A percentile compares a stretch with the other conserved stretches of the same genome.
Conservation (phyloP, 352 stramenopile species). For the Pythium vanterpoolii region DNA sequence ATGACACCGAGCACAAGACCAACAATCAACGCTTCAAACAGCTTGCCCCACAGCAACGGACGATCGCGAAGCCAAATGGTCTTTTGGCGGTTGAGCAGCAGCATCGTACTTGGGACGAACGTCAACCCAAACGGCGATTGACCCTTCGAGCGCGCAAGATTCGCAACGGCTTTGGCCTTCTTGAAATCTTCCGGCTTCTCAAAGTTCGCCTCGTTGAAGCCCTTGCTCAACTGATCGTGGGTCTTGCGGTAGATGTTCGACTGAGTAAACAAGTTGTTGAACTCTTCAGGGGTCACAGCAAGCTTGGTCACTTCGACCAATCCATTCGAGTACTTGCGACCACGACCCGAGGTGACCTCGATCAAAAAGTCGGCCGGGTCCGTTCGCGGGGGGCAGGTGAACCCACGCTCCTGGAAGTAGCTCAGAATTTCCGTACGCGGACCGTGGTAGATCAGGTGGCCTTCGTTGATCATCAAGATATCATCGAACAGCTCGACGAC, state of each 20-base stretch:
- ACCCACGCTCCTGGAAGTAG: constrained; percentile 86
- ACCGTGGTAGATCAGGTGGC: constrained; percentile 92
- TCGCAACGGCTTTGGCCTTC: constrained; percentile 52
- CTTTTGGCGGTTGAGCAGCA: constrained; percentile 63
- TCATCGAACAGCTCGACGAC: constrained; percentile 95
- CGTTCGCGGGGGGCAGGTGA: constrained; percentile 57
- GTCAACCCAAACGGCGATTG: constrained; percentile 47
- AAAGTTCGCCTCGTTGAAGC: constrained; percentile 57
- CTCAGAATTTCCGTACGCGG: constrained; percentile 55
- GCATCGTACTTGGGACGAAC: constrained; percentile 40
- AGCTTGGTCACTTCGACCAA: constrained; percentile 28
- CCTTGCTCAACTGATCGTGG: constrained; percentile 42
- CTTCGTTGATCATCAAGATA: constrained; percentile 92
- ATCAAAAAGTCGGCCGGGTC: constrained; percentile 70
- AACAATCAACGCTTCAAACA: constrained; percentile 62
- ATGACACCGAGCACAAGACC: constrained; percentile 76
- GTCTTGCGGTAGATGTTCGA: constrained; percentile 53
- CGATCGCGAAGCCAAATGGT: constrained; percentile 59
- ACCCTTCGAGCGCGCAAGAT: constrained; percentile 46
- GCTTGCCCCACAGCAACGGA: constrained; percentile 58
- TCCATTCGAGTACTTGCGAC: constrained; percentile 39
- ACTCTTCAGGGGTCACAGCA: constrained; percentile 36
- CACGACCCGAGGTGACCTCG: constrained; percentile 64
- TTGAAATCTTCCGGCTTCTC: constrained; percentile 56
- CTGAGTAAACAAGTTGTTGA: constrained; percentile 52